Conservation (phyloP, 768 basidiomycete species). For the Boletus patriciae region DNA sequence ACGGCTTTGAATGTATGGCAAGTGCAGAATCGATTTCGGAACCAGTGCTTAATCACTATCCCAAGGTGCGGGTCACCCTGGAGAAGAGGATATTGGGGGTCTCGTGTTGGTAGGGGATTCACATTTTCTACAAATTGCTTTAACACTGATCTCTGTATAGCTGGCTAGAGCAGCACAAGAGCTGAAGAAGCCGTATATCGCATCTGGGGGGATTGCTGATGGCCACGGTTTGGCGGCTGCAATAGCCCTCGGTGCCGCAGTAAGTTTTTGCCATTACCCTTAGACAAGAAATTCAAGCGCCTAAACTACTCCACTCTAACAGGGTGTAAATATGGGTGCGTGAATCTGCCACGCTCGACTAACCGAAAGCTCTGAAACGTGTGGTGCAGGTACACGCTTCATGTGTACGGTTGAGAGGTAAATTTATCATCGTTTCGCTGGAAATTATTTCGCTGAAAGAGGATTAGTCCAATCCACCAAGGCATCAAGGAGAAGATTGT, state of each 20-base stretch:
- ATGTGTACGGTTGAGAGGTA: slow-evolving; percentile 89
- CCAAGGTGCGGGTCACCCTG: slow-evolving; percentile 90
- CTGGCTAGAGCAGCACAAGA: slow-evolving; percentile 86
- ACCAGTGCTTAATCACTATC: slow-evolving; percentile 6
- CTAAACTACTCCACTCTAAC: not conserved
- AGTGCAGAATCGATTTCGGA: not conserved
- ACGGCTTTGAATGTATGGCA: slow-evolving; percentile 82
- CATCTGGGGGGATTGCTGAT: slow-evolving; percentile 90
- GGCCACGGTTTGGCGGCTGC: slow-evolving; percentile 81
- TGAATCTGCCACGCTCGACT: not conserved
- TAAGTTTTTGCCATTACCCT: slow-evolving; percentile 38
- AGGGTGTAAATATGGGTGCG: slow-evolving; percentile 84
- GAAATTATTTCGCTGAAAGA: not conserved
- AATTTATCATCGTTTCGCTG: slow-evolving; percentile 5
- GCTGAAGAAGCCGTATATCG: slow-evolving; percentile 80
- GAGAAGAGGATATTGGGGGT: slow-evolving; percentile 91
- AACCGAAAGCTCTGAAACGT: not conserved
- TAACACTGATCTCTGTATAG: slow-evolving; percentile 37
- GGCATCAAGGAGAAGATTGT: slow-evolving; percentile 92
- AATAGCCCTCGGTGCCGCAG: slow-evolving; percentile 76
- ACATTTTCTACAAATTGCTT: not conserved
- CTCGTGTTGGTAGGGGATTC: slow-evolving; percentile 62
- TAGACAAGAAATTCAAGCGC: not conserved
- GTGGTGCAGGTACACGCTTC: slow-evolving; percentile 67
- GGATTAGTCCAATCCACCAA: slow-evolving; percentile 77